These are phyloP conservation scores for Rhodofomes roseus DNA, from an alignment of 1,284 basidiomycete genomes.

Conservation along the genomic window DNA sequence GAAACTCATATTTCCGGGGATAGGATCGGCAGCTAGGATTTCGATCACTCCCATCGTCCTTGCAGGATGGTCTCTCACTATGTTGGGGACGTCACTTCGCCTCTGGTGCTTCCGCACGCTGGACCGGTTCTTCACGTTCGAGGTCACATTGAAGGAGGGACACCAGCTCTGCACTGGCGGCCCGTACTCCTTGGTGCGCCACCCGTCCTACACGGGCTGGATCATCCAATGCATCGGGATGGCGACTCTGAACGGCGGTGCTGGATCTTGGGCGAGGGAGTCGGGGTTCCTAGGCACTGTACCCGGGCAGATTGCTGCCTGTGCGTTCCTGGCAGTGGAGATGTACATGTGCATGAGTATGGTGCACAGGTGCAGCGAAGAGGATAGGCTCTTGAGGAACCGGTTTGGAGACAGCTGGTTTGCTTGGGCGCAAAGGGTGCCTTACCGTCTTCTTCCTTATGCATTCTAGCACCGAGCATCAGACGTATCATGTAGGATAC, in stretches of 20 bases:
- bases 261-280: constrained; percentile 1
- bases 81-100: constrained; percentile 38
- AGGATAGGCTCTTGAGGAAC: background rate
- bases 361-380: background rate
- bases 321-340: background rate
- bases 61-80: constrained; percentile 42
- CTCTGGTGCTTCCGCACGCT: constrained; percentile 34
- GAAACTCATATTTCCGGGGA: background rate
- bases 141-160: constrained; percentile 47
- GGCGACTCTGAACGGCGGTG: background rate
- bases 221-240: constrained; percentile 5
- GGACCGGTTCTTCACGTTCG: constrained; percentile 56
- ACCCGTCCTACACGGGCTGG: constrained; percentile 24
- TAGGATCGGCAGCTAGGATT: constrained; percentile 13
- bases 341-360: constrained; percentile 35
- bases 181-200: constrained; percentile 46
- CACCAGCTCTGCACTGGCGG: constrained; percentile 51
- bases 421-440: constrained; percentile 1
- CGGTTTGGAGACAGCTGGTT: constrained; percentile 4
- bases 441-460: constrained; percentile 3
- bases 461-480: background rate
- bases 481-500: no score
- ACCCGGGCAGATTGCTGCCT: background rate
- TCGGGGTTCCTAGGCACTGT: background rate
- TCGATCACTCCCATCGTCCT: constrained; percentile 42